Conservation (phyloP, 2,329 filamentous ascomycete species). For the Aspergillus hiratsukae region DNA sequence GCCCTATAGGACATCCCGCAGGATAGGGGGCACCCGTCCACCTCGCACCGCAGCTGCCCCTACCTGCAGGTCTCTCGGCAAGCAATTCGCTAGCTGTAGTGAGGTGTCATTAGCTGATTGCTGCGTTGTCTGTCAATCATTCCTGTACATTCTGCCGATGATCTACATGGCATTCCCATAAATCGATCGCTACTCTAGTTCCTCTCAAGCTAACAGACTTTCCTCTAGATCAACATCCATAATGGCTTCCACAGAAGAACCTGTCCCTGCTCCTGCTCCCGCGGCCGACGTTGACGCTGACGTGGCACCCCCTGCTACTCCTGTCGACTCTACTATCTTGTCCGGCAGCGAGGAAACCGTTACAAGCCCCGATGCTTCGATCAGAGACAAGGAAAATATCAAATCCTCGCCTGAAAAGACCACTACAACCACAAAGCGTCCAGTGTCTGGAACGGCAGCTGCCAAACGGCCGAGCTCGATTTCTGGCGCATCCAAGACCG, state of each 20-base stretch:
- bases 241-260: conserved; percentile 35
- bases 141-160: background rate
- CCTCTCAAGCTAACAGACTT: background rate
- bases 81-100: background rate
- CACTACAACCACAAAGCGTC: conserved; percentile 28
- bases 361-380: conserved; percentile 31
- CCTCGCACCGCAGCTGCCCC: conserved; percentile 2
- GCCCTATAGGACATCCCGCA: background rate
- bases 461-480: conserved; percentile 35
- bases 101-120: background rate
- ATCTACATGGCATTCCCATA: background rate
- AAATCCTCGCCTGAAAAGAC: conserved; percentile 31
- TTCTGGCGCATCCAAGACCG: conserved; percentile 26
- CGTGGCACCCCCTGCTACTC: conserved; percentile 30
- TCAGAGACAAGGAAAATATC: conserved; percentile 30
- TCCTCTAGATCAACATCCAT: conserved; percentile 2
- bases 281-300: conserved; percentile 27
- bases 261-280: conserved; percentile 17
- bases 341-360: conserved; percentile 30
- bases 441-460: conserved; percentile 31
- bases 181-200: background rate
- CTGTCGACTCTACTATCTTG: conserved; percentile 28
- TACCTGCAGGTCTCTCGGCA: background rate
- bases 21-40: conserved; percentile 6
- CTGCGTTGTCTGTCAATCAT: background rate